A percentile compares a stretch with the other conserved stretches of the same genome.
phyloP scores from a whole-genome alignment of 2,329 filamentous ascomycete species.

The Talaromyces sp. region DNA sequence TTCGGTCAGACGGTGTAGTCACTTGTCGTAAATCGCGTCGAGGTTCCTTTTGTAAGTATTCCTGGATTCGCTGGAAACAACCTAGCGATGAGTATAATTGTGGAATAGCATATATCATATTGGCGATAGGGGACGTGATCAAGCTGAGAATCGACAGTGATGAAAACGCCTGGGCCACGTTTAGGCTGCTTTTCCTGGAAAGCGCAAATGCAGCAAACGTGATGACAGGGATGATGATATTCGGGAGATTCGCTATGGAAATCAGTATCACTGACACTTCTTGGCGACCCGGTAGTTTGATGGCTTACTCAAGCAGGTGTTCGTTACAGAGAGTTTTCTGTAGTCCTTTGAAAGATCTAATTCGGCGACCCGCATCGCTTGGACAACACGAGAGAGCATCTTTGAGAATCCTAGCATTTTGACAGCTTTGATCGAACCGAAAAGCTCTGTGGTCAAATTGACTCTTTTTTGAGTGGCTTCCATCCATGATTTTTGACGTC shows the following conservation, averaged over 20 bases:
- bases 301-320: slow-evolving; percentile 7
- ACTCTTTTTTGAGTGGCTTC: slow-evolving; percentile 40
- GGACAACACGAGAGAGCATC: neutral
- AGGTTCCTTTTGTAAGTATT: slow-evolving; percentile 8
- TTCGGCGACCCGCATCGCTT: neutral
- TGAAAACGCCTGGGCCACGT: slow-evolving; percentile 16
- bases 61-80: slow-evolving; percentile 10
- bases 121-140: slow-evolving; percentile 14
- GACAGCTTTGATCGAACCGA: slow-evolving; percentile 40
- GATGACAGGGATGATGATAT: slow-evolving; percentile 4
- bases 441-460: slow-evolving; percentile 34
- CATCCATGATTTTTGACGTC: slow-evolving; percentile 36
- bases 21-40: slow-evolving; percentile 1
- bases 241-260: slow-evolving; percentile 8
- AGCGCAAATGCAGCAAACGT: slow-evolving; percentile 17
- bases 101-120: slow-evolving; percentile 11
- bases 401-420: slow-evolving; percentile 35
- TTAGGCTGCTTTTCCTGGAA: slow-evolving; percentile 3
- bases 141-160: slow-evolving; percentile 17
- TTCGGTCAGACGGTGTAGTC: neutral
- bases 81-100: slow-evolving; percentile 4
- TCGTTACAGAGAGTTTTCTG: slow-evolving; percentile 5
- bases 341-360: slow-evolving; percentile 7
- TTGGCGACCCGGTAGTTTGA: neutral
- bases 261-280: neutral